Base-by-base conservation (phyloP, 208 protist species). In the Lotmaria passim region DNA sequence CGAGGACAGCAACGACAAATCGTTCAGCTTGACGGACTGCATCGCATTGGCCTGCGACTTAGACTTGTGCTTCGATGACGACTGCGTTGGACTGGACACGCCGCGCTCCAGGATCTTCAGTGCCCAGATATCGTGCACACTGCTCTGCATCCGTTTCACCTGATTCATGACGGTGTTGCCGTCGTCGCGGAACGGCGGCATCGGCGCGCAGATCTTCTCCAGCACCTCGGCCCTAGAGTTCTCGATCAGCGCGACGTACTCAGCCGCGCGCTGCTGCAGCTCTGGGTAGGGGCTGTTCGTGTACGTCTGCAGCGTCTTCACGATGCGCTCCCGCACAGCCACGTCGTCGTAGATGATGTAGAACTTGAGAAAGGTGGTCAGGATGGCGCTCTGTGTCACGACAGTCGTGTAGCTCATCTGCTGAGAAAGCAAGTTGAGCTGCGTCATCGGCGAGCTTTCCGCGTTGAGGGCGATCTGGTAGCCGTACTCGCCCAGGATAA, bases 401-500 rank as follows among this genome's bases (percentile, higher is more conserved):
- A 78, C 61, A 0, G 78, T 81, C 7, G 73, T 69, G 30, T 87
- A 88, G 36, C 60, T 68, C 51, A 98, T 95, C 33, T 97, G 89
- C 31, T 66, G 59, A 23, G 91, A 69, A 17, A 99, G 83, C 26
- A 90, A 56, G 15, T 69, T 68, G 51, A 98, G 91, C 85, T 99
- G 98, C 39, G 82, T 56, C 14, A 60, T 63, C 26, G 91, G 85
- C 59, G 79, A 82, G 50, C 86, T 95, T 52, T 93, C 81, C 0
- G 88, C 79, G 63, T 97, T 93, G 24, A 99, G 87, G 0, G 96
- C 95, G 53, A 99, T 98, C 36, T 98, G 91, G 74, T 98, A 95
- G 50, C 98, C 98, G 81, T 98, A 99, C 82, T 99, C 98, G 53
- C 98, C 98, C 15, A 99, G 85, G 17, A 99, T 66, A 68, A 99